Conservation (phyloP, 495 filamentous ascomycete species). For the Penicillium daleae region DNA sequence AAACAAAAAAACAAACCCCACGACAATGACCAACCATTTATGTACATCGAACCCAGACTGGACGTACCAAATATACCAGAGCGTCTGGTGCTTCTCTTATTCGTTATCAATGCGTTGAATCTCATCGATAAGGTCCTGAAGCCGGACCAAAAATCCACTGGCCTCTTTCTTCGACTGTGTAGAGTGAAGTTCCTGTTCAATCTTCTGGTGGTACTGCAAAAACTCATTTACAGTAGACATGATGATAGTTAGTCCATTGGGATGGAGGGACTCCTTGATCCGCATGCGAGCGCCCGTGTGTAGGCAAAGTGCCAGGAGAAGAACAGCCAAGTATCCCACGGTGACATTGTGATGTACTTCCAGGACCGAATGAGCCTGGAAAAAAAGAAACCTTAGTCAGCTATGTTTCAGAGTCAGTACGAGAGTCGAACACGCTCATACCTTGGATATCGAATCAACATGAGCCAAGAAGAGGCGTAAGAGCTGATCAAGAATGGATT, state of each 20-base stretch:
- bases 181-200: constrained; percentile 55
- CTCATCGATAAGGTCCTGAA: constrained; percentile 54
- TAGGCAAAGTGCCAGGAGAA: constrained; percentile 80
- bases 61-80: neutral
- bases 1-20: neutral
- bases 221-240: constrained; percentile 88
- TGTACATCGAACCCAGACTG: neutral
- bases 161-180: constrained; percentile 32
- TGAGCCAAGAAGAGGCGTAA: constrained; percentile 46
- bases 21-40: neutral
- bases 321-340: constrained; percentile 85
- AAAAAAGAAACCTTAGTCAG: constrained; percentile 13
- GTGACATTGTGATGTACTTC: constrained; percentile 86
- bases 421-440: constrained; percentile 31
- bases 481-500: constrained; percentile 46
- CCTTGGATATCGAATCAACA: constrained; percentile 49
- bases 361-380: constrained; percentile 79
- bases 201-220: constrained; percentile 72
- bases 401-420: neutral
- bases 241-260: constrained; percentile 62
- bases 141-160: constrained; percentile 59
- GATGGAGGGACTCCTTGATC: constrained; percentile 57
- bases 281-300: constrained; percentile 52
- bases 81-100: neutral
- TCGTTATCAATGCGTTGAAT: constrained; percentile 27